These are phyloP conservation scores for Excoecaria cochinchinensis DNA, from an alignment of 345 rosid species.

Conservation along the genomic window DNA sequence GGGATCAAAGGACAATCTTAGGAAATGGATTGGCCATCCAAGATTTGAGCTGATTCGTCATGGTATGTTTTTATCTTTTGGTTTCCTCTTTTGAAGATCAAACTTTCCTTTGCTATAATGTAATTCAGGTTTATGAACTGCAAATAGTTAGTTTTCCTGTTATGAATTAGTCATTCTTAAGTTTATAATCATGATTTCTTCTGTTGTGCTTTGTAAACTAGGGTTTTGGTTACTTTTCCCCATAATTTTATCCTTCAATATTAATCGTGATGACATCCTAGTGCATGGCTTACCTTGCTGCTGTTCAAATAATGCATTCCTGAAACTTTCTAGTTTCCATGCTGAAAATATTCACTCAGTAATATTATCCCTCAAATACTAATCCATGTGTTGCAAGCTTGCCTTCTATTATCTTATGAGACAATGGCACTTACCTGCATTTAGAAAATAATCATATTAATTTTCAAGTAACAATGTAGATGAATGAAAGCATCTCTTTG, in stretches of 20 bases:
- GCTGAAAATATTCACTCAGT: background rate
- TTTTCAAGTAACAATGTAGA: background rate
- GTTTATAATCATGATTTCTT: background rate
- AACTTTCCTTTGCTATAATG: background rate
- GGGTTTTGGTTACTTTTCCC: background rate
- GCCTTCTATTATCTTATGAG: background rate
- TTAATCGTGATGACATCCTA: background rate
- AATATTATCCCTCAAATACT: background rate
- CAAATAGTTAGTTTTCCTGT: background rate
- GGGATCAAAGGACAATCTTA: conserved; percentile 86
- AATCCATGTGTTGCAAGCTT: background rate
- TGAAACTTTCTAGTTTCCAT: background rate
- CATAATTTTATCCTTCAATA: background rate
- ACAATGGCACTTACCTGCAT: background rate
- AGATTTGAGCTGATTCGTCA: conserved; percentile 97
- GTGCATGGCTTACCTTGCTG: background rate
- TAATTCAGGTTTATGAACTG: background rate
- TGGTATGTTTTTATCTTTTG: conserved; percentile 45
- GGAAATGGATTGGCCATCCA: conserved; percentile 90
- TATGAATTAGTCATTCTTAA: background rate
- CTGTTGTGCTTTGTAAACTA: background rate
- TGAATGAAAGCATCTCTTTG: background rate
- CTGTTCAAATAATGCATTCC: background rate
- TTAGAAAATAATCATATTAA: background rate
- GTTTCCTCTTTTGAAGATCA: background rate